Percentiles rank a stretch among this genome's conserved stretches.
phyloP scores from a whole-genome alignment of 83 land plant species.

The Diphasiastrum complanatum region DNA sequence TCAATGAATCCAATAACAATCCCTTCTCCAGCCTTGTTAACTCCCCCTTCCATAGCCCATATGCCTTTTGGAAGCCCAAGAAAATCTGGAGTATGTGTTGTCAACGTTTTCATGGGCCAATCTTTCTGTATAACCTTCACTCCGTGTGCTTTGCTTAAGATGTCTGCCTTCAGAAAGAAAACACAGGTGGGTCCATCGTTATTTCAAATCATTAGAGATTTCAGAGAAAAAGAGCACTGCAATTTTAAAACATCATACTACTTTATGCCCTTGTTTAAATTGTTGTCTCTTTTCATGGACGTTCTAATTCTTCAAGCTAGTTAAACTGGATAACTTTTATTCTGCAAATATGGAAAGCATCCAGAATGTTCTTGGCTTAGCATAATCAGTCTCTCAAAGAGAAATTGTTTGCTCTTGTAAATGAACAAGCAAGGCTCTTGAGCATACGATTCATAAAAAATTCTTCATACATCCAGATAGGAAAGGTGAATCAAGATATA shows the following conservation, averaged over 20 bases:
- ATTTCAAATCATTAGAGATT: background rate
- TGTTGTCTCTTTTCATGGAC: background rate
- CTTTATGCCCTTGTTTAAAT: background rate
- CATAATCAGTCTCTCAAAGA: no score
- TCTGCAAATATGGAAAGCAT: no score
- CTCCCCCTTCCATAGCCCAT: constrained; percentile 26
- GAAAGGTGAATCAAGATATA: constrained; percentile 11
- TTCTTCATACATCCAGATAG: background rate
- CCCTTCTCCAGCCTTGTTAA: constrained; percentile 27
- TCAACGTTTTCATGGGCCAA: constrained; percentile 52
- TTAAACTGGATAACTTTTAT: background rate
- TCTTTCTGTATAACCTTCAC: constrained; percentile 61
- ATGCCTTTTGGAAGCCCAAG: constrained; percentile 25
- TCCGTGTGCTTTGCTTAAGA: constrained; percentile 39
- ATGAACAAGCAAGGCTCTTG: background rate
- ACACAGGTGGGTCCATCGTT: background rate
- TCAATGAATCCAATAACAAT: constrained; percentile 51
- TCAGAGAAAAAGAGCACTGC: background rate
- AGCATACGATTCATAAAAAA: background rate
- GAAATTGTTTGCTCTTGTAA: no score
- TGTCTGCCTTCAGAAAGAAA: constrained; percentile 50
- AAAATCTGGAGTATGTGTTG: constrained; percentile 34
- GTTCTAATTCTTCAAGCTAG: background rate
- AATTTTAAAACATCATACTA: background rate
- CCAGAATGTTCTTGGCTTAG: no score